These are phyloP conservation scores for Rosellinia necatrix DNA, from an alignment of 2,329 filamentous ascomycete genomes.

Conservation along the genomic window DNA sequence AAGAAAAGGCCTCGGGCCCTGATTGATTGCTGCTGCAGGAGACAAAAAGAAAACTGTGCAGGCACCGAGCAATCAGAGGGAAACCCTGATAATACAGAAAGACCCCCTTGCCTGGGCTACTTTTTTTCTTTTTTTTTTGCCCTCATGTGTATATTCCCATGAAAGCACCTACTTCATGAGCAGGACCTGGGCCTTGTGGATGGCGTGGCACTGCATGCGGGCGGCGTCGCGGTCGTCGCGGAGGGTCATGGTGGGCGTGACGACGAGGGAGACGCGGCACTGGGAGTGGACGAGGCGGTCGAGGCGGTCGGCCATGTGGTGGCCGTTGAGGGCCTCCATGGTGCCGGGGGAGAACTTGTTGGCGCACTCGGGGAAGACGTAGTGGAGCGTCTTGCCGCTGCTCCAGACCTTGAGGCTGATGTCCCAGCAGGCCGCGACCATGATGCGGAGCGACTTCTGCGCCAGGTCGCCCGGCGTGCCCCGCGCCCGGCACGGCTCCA, in stretches of 20 bases:
- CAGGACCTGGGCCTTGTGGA: slow-evolving; percentile 39
- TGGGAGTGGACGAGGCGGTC: slow-evolving; percentile 34
- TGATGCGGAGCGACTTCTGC: slow-evolving; percentile 28
- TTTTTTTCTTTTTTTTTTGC: no score
- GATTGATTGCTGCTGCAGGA: no score
- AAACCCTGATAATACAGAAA: no score
- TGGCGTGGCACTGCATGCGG: slow-evolving; percentile 28
- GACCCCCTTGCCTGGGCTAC: no score
- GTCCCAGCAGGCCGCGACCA: slow-evolving; percentile 35
- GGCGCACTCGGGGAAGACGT: slow-evolving; percentile 39
- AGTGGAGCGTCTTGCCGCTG: slow-evolving; percentile 39
- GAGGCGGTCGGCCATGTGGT: slow-evolving; percentile 21
- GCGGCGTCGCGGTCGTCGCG: slow-evolving; percentile 35
- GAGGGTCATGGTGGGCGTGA: slow-evolving; percentile 37
- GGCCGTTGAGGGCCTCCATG: slow-evolving; percentile 37
- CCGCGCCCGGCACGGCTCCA: slow-evolving; percentile 35
- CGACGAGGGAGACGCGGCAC: slow-evolving; percentile 37
- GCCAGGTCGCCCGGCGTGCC: slow-evolving; percentile 26
- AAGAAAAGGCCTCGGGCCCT: no score
- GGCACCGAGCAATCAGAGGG: no score
- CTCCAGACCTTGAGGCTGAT: slow-evolving; percentile 39
- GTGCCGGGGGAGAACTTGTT: slow-evolving; percentile 33
- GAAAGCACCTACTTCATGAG: slow-evolving; percentile 38
- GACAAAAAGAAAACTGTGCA: no score
- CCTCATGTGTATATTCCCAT: no score